Conservation (phyloP, 2,329 filamentous ascomycete species). For the Colletotrichum musicola region DNA sequence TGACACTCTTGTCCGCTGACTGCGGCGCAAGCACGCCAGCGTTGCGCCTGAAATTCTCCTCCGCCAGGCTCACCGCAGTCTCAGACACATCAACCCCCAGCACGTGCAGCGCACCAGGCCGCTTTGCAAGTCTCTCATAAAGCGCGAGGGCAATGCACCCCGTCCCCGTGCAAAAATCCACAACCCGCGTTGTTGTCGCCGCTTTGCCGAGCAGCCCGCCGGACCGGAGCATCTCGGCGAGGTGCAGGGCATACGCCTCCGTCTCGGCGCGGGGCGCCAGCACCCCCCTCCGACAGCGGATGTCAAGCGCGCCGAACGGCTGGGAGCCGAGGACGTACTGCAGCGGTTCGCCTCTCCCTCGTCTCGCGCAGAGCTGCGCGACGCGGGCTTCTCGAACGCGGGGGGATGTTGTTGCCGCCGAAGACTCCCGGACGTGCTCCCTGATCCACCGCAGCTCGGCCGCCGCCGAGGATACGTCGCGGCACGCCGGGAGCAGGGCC, state of each 20-base stretch:
- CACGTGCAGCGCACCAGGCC: slow-evolving; percentile 60
- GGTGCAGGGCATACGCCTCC: slow-evolving; percentile 73
- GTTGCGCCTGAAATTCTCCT: slow-evolving; percentile 72
- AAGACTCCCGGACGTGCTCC: slow-evolving; percentile 61
- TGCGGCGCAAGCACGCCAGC: slow-evolving; percentile 42
- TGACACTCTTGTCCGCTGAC: slow-evolving; percentile 47
- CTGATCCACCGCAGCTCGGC: slow-evolving; percentile 82
- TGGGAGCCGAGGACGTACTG: slow-evolving; percentile 93
- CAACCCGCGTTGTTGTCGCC: slow-evolving; percentile 64
- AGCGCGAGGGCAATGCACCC: slow-evolving; percentile 90
- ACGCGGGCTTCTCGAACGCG: slow-evolving; percentile 3
- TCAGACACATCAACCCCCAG: slow-evolving; percentile 80
- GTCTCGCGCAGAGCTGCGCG: slow-evolving; percentile 58
- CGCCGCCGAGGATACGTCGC: slow-evolving; percentile 71
- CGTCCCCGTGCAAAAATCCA: slow-evolving; percentile 92
- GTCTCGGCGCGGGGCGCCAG: slow-evolving; percentile 88
- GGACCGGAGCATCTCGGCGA: slow-evolving; percentile 59
- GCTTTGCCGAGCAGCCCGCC: slow-evolving; percentile 21
- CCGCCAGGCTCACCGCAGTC: slow-evolving; percentile 74
- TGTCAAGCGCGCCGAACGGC: slow-evolving; percentile 86
- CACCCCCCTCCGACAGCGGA: slow-evolving; percentile 81
- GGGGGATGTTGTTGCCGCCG: slow-evolving; percentile 1
- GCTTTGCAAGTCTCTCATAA: slow-evolving; percentile 68
- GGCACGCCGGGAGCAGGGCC: slow-evolving; percentile 72
- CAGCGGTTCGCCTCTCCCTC: slow-evolving; percentile 77